Base-by-base conservation (phyloP, 192 early-diverging fungal species). In the Endogone sp. region DNA sequence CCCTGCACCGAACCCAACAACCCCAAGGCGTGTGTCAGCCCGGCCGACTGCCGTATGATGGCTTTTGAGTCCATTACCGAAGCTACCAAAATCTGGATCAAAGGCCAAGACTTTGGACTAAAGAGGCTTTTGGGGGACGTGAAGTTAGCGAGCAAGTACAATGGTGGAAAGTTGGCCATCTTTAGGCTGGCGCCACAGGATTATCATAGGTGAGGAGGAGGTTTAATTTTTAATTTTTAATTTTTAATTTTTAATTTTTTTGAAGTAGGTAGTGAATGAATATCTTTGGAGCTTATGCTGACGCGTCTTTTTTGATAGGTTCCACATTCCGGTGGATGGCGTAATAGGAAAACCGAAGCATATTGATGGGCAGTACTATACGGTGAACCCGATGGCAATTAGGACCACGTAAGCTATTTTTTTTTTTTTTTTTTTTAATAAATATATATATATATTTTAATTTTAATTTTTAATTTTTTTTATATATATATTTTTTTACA, bases 331-430 rank as follows among this genome's bases (percentile, higher is more conserved):
- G 13, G 89, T 90, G 3, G 84, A 86, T 64, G 91, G 93, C 16
- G 65, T 81, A 3, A 71, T 93, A 16, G 80, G 80, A 23, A 72
- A 83, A 29, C 79, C 81, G 8, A 80, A 76, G 20, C 59, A 58
- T 31, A 82, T 94, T 11, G 64, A 76, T 29, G 91, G 93, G 0
- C 77, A 84, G 6, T 93, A 91, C 71, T 94, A 88, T 67, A 94
- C 93, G 0, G 91, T 93, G 24, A 93, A 92, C 75, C 92, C 91
- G 2, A 93, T 94, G 90, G 90, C 91, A 10, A 86, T 94, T 64
- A 77, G 90, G 55, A 86, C 82, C 21, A 74, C 73, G 60, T 73
- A 16, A 49, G 37, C 16, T 6, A 49, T 61, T 30, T n/a, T 3
- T 26, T 31, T 54, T 29, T 64, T 10, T 30, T 70, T 24, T 4